Conservation (phyloP, 1,284 basidiomycete species). For the Trichosporon coremiiforme region DNA sequence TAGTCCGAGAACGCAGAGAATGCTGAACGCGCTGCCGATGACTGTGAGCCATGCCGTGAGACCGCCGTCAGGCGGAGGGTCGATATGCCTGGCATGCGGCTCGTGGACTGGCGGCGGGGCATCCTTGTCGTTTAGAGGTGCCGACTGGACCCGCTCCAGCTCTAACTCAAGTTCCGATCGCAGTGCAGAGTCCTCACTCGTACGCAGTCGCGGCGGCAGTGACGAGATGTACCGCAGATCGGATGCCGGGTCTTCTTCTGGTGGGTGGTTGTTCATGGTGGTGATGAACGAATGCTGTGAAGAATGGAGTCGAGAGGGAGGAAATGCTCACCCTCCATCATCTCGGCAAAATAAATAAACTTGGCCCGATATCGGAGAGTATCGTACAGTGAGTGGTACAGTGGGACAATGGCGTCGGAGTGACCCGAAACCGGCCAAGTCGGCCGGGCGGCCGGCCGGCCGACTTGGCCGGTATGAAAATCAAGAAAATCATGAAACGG, state of each 20-base stretch:
- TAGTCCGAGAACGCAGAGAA: constrained; percentile 33
- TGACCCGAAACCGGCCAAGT: not conserved
- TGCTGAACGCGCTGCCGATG: constrained; percentile 33
- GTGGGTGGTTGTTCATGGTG: not conserved
- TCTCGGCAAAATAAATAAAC: not conserved
- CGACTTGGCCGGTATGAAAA: no score
- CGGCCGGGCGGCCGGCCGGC: no score
- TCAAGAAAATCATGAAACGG: no score
- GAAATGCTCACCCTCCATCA: not conserved
- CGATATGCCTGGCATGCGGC: constrained; percentile 12
- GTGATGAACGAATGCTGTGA: not conserved
- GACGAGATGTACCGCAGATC: not conserved
- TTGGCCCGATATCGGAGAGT: constrained; percentile 1
- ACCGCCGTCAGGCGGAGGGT: constrained; percentile 32
- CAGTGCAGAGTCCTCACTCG: not conserved
- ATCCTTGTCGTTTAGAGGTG: no score
- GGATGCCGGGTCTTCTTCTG: not conserved
- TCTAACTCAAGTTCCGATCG: not conserved
- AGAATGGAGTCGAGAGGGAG: not conserved
- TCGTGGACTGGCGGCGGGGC: not conserved
- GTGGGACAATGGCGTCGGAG: no score
- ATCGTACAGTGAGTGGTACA: not conserved
- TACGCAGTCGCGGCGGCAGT: not conserved
- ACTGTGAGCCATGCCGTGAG: constrained; percentile 28
- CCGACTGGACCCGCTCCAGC: not conserved